These are phyloP conservation scores for Fusarium newnesense DNA, from an alignment of 2,329 filamentous ascomycete species.

Conservation along the genomic window DNA sequence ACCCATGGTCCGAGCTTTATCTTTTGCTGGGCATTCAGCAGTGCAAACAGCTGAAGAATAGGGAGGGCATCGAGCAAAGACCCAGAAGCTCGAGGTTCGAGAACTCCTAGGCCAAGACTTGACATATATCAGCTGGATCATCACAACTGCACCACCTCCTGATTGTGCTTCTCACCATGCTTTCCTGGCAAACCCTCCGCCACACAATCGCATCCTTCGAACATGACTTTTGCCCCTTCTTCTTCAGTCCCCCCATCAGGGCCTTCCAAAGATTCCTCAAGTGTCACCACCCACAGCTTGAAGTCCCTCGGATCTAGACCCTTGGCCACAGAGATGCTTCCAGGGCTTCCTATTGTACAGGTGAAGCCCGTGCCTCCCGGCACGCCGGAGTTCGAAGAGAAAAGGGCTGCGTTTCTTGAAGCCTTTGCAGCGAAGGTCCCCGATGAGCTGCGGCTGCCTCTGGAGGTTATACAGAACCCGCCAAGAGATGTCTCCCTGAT, in stretches of 20 bases:
- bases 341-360: slow-evolving; percentile 29
- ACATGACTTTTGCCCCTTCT: background rate
- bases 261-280: background rate
- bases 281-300: background rate
- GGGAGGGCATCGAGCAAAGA: background rate
- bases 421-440: slow-evolving; percentile 50
- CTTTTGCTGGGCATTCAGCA: background rate
- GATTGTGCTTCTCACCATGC: background rate
- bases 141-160: background rate
- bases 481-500: background rate
- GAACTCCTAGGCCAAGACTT: background rate
- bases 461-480: slow-evolving; percentile 8
- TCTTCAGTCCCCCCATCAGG: background rate
- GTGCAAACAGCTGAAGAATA: background rate
- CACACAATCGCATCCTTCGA: background rate
- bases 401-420: slow-evolving; percentile 40
- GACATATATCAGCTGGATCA: background rate
- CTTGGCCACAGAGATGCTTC: background rate
- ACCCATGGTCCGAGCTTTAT: background rate
- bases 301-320: background rate
- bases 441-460: slow-evolving; percentile 42
- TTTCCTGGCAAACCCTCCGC: rapidly evolving
- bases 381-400: slow-evolving; percentile 40
- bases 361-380: slow-evolving; percentile 28
- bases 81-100: background rate